Percentiles rank a stretch among this genome's conserved stretches.
Evolutionary conservation across 2,329 filamentous ascomycete genomes (phyloP).

Genomic region (Chaetomium globosum): DNA sequence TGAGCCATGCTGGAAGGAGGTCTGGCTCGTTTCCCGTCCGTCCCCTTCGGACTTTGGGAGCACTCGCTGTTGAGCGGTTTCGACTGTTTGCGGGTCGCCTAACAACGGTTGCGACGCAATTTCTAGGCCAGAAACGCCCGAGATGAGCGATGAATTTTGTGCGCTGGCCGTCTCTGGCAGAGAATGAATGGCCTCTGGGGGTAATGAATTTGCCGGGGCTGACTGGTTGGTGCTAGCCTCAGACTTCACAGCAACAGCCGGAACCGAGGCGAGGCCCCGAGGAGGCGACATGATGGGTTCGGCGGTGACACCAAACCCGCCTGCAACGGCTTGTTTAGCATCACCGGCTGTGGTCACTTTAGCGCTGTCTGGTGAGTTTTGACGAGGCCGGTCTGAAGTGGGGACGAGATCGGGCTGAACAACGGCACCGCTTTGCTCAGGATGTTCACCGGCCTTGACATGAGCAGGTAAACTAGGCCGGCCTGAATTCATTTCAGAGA

Average conservation of each 20-base stretch:
- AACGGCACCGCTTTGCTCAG: not conserved
- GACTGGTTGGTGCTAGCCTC: conserved; percentile 1
- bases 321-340: not conserved
- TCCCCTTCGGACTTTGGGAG: not conserved
- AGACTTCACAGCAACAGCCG: not conserved
- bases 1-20: not conserved
- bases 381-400: not conserved
- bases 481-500: not conserved
- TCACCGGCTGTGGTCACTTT: not conserved
- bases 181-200: not conserved
- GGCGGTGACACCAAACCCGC: conserved; percentile 16
- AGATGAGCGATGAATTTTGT: not conserved
- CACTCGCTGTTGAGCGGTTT: not conserved
- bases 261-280: not conserved
- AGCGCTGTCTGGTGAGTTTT: not conserved
- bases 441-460: not conserved
- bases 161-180: not conserved
- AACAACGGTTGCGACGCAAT: not conserved
- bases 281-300: conserved; percentile 7
- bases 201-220: not conserved
- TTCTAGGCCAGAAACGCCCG: not conserved
- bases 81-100: not conserved
- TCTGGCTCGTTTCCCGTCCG: not conserved
- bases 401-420: not conserved
- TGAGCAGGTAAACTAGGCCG: not conserved